Percentiles rank a stretch among this genome's conserved stretches.
Conservation (phyloP, 768 basidiomycete species). For the Cantharellus anzutake region DNA sequence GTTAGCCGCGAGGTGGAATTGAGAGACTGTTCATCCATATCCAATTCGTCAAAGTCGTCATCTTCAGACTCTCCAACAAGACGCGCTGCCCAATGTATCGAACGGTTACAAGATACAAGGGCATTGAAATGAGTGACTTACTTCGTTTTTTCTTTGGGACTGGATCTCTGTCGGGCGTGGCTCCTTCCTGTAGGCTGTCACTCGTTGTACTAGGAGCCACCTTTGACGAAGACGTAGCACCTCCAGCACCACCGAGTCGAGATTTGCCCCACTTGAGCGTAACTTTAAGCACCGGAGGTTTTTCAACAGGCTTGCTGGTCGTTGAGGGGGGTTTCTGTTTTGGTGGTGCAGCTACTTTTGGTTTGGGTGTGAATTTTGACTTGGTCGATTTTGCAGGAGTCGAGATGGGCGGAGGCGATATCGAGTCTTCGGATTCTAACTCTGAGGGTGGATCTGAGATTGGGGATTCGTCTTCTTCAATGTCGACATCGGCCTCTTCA, state of each 20-base stretch:
- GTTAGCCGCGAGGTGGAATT: background rate
- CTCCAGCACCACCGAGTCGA: background rate
- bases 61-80: background rate
- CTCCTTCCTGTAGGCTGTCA: background rate
- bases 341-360: no score
- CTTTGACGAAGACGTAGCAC: background rate
- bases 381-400: no score
- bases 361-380: no score
- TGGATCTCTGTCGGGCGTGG: background rate
- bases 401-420: no score
- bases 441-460: no score
- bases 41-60: background rate
- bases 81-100: background rate
- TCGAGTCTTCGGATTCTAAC: no score
- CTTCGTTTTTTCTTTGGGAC: background rate
- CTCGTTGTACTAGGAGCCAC: background rate
- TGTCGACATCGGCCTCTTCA: background rate
- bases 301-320: no score
- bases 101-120: no score
- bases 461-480: no score
- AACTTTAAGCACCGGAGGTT: background rate
- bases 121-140: background rate
- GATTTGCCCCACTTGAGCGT: background rate
- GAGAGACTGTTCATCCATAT: background rate
- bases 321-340: no score